A percentile compares a stretch with the other conserved stretches of the same genome.
Evolutionary conservation across 352 stramenopile species (phyloP).

Genomic region (Pythium sp.): DNA sequence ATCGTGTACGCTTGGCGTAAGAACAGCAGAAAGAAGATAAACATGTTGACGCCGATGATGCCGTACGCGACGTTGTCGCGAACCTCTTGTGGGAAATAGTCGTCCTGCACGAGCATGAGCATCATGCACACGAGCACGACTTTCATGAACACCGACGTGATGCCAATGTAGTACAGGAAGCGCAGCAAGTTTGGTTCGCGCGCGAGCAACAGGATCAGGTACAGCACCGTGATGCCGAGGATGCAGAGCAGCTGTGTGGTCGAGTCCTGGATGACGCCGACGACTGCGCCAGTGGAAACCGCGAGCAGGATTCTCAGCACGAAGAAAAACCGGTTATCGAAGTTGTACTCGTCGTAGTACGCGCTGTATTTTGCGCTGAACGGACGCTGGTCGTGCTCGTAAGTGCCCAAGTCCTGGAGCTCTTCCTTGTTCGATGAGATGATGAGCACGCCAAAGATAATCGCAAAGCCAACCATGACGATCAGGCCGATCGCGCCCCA

Average conservation of each 20-base stretch:
- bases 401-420: constrained; percentile 70
- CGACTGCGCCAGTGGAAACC: constrained; percentile 62
- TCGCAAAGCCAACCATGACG: constrained; percentile 43
- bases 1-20: constrained; percentile 77
- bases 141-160: constrained; percentile 80
- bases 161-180: constrained; percentile 83
- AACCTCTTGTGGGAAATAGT: constrained; percentile 76
- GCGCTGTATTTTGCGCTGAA: constrained; percentile 83
- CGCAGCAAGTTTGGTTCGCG: constrained; percentile 76
- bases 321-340: constrained; percentile 89
- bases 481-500: constrained; percentile 48
- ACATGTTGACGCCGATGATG: constrained; percentile 83
- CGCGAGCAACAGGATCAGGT: constrained; percentile 64
- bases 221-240: constrained; percentile 61
- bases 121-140: constrained; percentile 78
- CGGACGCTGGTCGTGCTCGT: constrained; percentile 69
- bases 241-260: constrained; percentile 77
- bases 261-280: constrained; percentile 65
- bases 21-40: constrained; percentile 82
- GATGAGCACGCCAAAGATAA: constrained; percentile 69
- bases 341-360: constrained; percentile 90
- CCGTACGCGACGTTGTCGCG: constrained; percentile 83
- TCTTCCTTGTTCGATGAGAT: constrained; percentile 65
- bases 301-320: constrained; percentile 72
- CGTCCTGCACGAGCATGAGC: constrained; percentile 72